Base-by-base conservation (phyloP, 2,329 filamentous ascomycete genomes). In the Leptodontidium sp. region DNA sequence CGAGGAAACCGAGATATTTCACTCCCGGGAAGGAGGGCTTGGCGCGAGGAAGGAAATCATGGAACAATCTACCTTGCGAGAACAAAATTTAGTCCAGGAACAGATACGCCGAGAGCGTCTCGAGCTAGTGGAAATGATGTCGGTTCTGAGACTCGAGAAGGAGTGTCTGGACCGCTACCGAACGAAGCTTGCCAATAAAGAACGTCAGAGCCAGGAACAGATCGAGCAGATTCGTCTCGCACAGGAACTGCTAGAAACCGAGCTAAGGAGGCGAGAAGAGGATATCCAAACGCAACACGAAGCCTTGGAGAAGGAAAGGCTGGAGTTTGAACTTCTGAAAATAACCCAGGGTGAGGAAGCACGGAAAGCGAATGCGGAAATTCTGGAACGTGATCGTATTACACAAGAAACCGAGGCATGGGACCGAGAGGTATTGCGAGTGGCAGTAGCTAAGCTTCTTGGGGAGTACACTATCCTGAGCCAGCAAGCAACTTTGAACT, bases 401-500 rank as follows among this genome's bases (percentile, higher is more conserved):
- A 24, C 9, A 3, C 59, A 50, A 15, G 59, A 62, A 6, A 62
- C 15, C 32, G 26, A 49, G 21, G 43, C 40, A 35, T 26, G 40
- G 15, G 24, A 49, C 4, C 29, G 15, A 49, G 24, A 45, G 11
- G 12, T 32, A 15, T 45, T 29, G 4, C 21, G 43, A 15, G 6
- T 35, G n/a, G 43, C 4, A 15, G 43, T 21, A 14, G 59, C 45
- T 1, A 35, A 35, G 17, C 15, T 11, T 62, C 26, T 21, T 12
- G 21, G 14, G 12, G 40, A 62, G 24, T 9, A 21, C 35, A 4
- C 29, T 50, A 32, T 6, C 14, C 57, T 4, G 2, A 43, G 21
- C 5, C 43, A 38, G 26, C 40, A 62, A 62, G 59, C 14, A 38
- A 6, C 47, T 40, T 62, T 43, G 59, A 40, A 62, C 17, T 15